Evolutionary conservation across 306 rosid genomes (phyloP).

Genomic region (Cucurbita ficifolia): DNA sequence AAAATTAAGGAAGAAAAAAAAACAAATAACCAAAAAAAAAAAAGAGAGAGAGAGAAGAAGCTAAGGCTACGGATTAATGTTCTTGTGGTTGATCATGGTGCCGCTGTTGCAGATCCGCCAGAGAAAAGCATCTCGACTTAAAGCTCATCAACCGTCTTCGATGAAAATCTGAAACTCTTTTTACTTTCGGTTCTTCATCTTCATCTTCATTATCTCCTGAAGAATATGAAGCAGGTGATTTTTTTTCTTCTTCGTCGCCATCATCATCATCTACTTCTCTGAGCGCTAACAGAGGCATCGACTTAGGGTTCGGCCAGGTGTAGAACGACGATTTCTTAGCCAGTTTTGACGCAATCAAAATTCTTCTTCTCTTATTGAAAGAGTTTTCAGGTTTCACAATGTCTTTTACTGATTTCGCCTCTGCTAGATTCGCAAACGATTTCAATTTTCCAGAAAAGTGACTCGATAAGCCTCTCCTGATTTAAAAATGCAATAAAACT

Average conservation of each 20-base stretch:
- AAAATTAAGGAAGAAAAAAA: not conserved
- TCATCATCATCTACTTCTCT: conserved; percentile 23
- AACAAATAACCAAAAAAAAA: not conserved
- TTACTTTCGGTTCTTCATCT: not conserved
- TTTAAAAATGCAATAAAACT: not conserved
- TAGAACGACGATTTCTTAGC: conserved; percentile 49
- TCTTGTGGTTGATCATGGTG: conserved; percentile 18
- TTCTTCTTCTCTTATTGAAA: conserved; percentile 67
- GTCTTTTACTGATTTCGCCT: conserved; percentile 33
- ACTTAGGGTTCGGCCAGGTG: conserved; percentile 54
- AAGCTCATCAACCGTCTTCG: conserved; percentile 36
- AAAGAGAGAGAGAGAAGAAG: not conserved
- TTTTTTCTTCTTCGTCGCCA: not conserved
- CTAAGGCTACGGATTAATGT: not conserved
- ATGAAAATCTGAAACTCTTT: conserved; percentile 8
- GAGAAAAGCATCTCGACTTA: conserved; percentile 59
- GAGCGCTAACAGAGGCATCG: conserved; percentile 76
- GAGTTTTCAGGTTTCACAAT: conserved; percentile 60
- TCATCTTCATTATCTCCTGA: not conserved
- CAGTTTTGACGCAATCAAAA: conserved; percentile 55
- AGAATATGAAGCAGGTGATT: not conserved
- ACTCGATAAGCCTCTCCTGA: conserved; percentile 80
- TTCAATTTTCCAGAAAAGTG: conserved; percentile 82
- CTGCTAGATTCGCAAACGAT: conserved; percentile 58
- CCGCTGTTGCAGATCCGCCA: conserved; percentile 60